Evolutionary conservation across 2,329 filamentous ascomycete species (phyloP).

Genomic region (Elsinoe batatas): DNA sequence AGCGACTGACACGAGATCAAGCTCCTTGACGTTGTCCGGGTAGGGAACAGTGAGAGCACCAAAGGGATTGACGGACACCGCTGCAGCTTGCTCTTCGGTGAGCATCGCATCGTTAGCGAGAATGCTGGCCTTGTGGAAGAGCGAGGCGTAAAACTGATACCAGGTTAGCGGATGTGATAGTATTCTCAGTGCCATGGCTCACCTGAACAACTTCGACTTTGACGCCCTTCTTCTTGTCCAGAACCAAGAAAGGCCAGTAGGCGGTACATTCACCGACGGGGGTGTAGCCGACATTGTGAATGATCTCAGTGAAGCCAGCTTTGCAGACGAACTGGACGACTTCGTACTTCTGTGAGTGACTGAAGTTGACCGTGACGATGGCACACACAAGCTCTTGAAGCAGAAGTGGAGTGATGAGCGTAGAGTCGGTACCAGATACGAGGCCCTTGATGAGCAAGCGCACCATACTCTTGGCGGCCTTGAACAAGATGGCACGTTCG

Average conservation of each 20-base stretch:
- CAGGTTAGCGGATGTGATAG: not conserved
- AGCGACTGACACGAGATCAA: conserved; percentile 21
- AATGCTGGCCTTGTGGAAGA: conserved; percentile 20
- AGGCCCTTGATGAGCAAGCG: conserved; percentile 20
- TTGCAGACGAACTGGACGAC: conserved; percentile 17
- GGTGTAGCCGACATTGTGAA: conserved; percentile 20
- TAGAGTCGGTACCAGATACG: conserved; percentile 14
- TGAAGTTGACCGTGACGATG: conserved; percentile 25
- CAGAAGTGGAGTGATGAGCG: conserved; percentile 18
- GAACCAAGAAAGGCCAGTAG: conserved; percentile 25
- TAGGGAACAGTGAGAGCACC: conserved; percentile 23
- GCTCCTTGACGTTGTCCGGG: conserved; percentile 14
- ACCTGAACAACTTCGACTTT: conserved; percentile 21
- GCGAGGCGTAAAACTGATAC: conserved; percentile 19
- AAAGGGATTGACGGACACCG: conserved; percentile 18
- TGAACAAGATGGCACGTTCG: conserved; percentile 39
- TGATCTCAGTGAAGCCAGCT: conserved; percentile 18
- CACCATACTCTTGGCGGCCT: conserved; percentile 22
- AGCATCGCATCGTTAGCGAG: conserved; percentile 4
- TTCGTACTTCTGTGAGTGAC: conserved; percentile 24
- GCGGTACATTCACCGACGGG: conserved; percentile 17
- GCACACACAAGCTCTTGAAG: conserved; percentile 27
- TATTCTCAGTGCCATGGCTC: not conserved
- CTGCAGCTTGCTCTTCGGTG: conserved; percentile 16
- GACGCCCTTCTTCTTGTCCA: conserved; percentile 19